These are phyloP conservation scores for Cynanchum wilfordii DNA, from an alignment of 257 asterid species.

Conservation along the genomic window DNA sequence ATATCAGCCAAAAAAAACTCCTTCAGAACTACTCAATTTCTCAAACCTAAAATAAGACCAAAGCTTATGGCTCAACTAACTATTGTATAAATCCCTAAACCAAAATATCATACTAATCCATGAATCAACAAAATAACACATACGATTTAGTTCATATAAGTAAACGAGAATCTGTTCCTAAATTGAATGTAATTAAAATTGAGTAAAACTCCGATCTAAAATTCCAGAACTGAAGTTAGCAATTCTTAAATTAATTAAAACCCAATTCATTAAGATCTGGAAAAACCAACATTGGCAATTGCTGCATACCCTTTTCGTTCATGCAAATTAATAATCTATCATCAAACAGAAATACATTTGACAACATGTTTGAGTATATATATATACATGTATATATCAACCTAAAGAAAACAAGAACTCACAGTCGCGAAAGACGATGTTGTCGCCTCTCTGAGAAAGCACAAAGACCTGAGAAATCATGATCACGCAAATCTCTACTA, in stretches of 20 bases:
- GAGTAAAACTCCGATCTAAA: background rate
- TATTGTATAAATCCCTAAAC: background rate
- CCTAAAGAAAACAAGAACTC: constrained; percentile 12
- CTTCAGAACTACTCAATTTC: background rate
- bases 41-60: background rate
- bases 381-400: background rate
- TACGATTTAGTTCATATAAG: background rate
- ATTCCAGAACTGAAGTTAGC: background rate
- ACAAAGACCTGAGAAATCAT: constrained; percentile 98
- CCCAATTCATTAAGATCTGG: constrained; percentile 11
- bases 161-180: background rate
- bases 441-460: constrained; percentile 98
- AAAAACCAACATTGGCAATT: background rate
- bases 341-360: background rate
- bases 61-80: background rate
- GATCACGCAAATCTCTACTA: background rate
- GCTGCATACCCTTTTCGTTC: background rate
- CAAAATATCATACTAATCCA: background rate
- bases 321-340: background rate
- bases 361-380: too few species aligned
- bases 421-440: constrained; percentile 98
- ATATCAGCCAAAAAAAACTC: background rate
- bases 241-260: background rate
- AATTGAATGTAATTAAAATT: background rate
- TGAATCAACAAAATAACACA: background rate